phyloP scores from a whole-genome alignment of 768 basidiomycete genomes.

The Termitomyces sp. region DNA sequence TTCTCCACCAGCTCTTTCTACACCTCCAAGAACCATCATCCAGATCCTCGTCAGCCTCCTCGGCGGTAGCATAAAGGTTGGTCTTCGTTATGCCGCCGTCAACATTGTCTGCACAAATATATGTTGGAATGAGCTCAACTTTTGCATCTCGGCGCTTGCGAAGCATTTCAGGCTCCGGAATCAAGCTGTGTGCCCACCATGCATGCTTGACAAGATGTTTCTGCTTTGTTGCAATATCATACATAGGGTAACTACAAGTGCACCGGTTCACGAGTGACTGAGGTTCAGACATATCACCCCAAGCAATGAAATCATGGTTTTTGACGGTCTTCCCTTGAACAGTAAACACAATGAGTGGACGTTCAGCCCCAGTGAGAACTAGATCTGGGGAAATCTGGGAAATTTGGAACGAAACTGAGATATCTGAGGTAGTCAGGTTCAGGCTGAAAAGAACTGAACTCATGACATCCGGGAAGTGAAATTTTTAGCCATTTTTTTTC shows the following conservation, averaged over 20 bases:
- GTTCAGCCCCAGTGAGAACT: neutral
- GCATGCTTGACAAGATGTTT: too few relatives aligned
- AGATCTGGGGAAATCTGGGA: too few relatives aligned
- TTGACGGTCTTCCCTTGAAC: neutral
- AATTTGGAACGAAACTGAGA: too few relatives aligned
- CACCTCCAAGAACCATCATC: neutral
- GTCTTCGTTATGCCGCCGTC: conserved; percentile 12
- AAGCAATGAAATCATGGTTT: conserved; percentile 2
- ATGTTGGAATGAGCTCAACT: conserved; percentile 17
- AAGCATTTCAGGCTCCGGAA: conserved; percentile 10
- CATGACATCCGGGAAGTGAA: too few relatives aligned
- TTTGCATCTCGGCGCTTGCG: conserved; percentile 1
- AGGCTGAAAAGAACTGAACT: too few relatives aligned
- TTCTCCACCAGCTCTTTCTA: neutral
- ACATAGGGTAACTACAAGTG: conserved; percentile 13
- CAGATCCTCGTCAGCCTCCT: too few relatives aligned
- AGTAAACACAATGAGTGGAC: conserved; percentile 4
- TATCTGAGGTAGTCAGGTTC: too few relatives aligned
- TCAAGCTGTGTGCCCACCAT: neutral
- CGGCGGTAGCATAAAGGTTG: neutral
- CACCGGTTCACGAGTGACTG: conserved; percentile 10
- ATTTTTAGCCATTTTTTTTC: too few relatives aligned
- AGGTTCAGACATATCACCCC: neutral
- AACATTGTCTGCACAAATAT: conserved; percentile 25
- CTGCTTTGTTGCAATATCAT: too few relatives aligned